These are phyloP conservation scores for Fraxinus cuspidata DNA, from an alignment of 257 asterid species.

Conservation along the genomic window DNA sequence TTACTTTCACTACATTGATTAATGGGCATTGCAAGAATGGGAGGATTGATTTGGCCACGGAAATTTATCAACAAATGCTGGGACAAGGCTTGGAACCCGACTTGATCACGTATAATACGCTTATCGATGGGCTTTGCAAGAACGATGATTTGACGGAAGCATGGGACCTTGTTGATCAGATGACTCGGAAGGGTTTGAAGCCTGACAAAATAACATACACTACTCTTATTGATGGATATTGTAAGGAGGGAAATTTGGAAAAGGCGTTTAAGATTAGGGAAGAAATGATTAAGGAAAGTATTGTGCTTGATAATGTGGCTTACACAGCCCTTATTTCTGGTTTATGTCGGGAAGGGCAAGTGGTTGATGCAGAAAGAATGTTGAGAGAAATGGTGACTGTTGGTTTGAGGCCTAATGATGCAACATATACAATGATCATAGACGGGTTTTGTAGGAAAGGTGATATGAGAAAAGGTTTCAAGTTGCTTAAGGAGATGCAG, in stretches of 20 bases:
- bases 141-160: slow-evolving; percentile 64
- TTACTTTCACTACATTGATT: slow-evolving; percentile 80
- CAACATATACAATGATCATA: slow-evolving; percentile 67
- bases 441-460: slow-evolving; percentile 75
- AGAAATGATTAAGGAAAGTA: slow-evolving; percentile 52
- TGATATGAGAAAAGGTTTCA: slow-evolving; percentile 64
- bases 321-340: slow-evolving; percentile 79
- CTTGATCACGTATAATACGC: slow-evolving; percentile 71
- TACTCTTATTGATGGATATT: slow-evolving; percentile 64
- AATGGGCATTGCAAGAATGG: slow-evolving; percentile 82
- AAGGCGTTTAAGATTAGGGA: slow-evolving; percentile 49
- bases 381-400: slow-evolving; percentile 62
- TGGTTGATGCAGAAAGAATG: slow-evolving; percentile 55
- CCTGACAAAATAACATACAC: slow-evolving; percentile 87
- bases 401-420: slow-evolving; percentile 60
- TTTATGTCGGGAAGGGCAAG: slow-evolving; percentile 57
- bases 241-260: slow-evolving; percentile 74
- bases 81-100: slow-evolving; percentile 57
- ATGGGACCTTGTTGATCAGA: slow-evolving; percentile 48
- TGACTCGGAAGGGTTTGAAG: slow-evolving; percentile 70
- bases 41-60: slow-evolving; percentile 57
- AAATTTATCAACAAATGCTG: slow-evolving; percentile 60
- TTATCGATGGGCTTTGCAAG: slow-evolving; percentile 73
- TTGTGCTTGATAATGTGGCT: slow-evolving; percentile 63
- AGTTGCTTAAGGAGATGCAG: slow-evolving; percentile 76